phyloP scores from a whole-genome alignment of 2,329 filamentous ascomycete genomes.

The Stachybotrys echinatus region DNA sequence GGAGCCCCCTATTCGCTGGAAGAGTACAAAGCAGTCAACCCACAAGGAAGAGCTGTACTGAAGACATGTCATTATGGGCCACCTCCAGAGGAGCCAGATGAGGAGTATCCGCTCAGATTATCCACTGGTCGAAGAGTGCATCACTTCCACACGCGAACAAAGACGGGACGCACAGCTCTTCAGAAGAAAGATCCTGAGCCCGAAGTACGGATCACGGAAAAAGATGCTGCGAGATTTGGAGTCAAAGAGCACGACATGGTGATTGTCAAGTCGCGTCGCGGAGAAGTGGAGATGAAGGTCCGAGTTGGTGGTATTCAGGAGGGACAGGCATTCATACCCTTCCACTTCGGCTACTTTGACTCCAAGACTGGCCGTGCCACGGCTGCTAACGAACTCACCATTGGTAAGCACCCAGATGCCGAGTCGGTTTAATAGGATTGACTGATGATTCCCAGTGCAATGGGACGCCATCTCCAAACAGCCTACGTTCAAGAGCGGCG shows the following conservation, averaged over 20 bases:
- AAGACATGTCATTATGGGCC: slow-evolving; percentile 19
- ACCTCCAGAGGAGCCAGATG: slow-evolving; percentile 20
- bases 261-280: slow-evolving; percentile 21
- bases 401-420: slow-evolving; percentile 14
- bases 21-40: slow-evolving; percentile 14
- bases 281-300: slow-evolving; percentile 23
- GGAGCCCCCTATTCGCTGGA: slow-evolving; percentile 22
- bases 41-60: not conserved
- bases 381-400: slow-evolving; percentile 30
- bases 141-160: slow-evolving; percentile 31
- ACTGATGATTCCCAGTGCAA: too few relatives aligned
- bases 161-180: slow-evolving; percentile 25
- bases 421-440: not conserved
- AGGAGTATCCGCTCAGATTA: slow-evolving; percentile 24
- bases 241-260: slow-evolving; percentile 15
- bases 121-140: slow-evolving; percentile 25
- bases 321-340: slow-evolving; percentile 30
- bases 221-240: slow-evolving; percentile 18
- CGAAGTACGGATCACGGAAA: slow-evolving; percentile 18
- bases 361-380: slow-evolving; percentile 20
- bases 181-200: slow-evolving; percentile 23
- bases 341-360: slow-evolving; percentile 32
- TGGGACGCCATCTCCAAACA: slow-evolving; percentile 31
- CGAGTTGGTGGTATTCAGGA: slow-evolving; percentile 15
- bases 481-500: slow-evolving; percentile 28